Evolutionary conservation across 805 yeast species (phyloP), one percentile per base, ranked within the genome.

Genomic region (Ogataea methanolica): DNA sequence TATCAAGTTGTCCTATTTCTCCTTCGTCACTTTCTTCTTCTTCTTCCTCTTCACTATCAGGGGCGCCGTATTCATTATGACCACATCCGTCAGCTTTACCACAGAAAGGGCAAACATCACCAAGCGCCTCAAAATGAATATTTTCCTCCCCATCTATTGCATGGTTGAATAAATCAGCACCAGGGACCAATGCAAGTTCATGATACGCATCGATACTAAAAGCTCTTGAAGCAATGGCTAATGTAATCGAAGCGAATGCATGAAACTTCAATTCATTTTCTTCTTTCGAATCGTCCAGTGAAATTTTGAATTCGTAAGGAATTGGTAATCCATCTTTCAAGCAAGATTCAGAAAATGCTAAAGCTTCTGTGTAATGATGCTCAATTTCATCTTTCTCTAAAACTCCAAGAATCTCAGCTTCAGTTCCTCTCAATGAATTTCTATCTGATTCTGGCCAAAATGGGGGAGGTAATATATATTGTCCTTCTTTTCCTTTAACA

Each of bases 141-240:
- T 78, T 73, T 51, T 87, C 90, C 6, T 67, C 58, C 1, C 65
- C 80, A 14, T 67, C 74, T 6, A 73, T 63, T 38, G 69, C 62
- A 60, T 90, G 97, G 55, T 91, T 91, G 67, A 90, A 88, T 34
- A 92, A 68, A 66, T 91, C 96, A 0, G 97, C 97, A 15, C 90
- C 88, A 0, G 97, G 97, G 22, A 91, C 96, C 43, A 92, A 68
- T 0, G 87, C 88, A 31, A 83, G 72, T 33, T 82, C 86, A 56
- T 85, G 88, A 60, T 65, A 90, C 43, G 73, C 73, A 63, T 92
- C 98, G 29, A 91, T 79, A 37, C 81, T 82, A 62, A 92, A 91
- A 1, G 91, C 90, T 51, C 97, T 74, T 1, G 94, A 80, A 0
- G 91, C 80, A 15, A 88, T 74, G 0, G 83, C 76, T 57, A 75